Percentiles rank a stretch among this genome's conserved stretches.
Evolutionary conservation across 1,139 yeast species (phyloP).

Genomic region (Sugiyamaella novakii): DNA sequence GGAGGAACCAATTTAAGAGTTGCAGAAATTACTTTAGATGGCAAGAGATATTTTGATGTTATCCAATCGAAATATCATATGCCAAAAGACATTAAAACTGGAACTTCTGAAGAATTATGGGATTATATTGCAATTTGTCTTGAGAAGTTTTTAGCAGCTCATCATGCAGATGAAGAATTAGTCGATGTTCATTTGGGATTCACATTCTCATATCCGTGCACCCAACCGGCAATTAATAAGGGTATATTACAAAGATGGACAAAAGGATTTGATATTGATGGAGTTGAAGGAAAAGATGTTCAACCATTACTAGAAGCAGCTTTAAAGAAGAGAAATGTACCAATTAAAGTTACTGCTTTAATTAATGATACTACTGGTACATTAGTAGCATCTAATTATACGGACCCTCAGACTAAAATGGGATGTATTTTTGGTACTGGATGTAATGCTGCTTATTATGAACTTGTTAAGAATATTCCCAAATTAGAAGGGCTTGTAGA

Average conservation of each 20-base stretch:
- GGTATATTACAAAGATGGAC: constrained; percentile 97
- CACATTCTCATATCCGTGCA: constrained; percentile 92
- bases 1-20: constrained; percentile 96
- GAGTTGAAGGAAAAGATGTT: constrained; percentile 93
- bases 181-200: constrained; percentile 73
- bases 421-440: constrained; percentile 98
- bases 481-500: constrained; percentile 75
- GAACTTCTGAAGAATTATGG: constrained; percentile 76
- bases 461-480: constrained; percentile 70
- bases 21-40: constrained; percentile 78
- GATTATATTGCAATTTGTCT: constrained; percentile 83
- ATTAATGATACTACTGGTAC: constrained; percentile 98
- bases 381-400: constrained; percentile 90
- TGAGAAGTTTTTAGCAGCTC: constrained; percentile 60
- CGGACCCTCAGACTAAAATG: constrained; percentile 86
- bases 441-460: constrained; percentile 95
- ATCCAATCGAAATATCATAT: constrained; percentile 76
- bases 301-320: constrained; percentile 87
- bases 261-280: constrained; percentile 92
- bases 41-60: constrained; percentile 76
- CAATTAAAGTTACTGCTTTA: constrained; percentile 85
- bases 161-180: constrained; percentile 53
- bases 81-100: constrained; percentile 76
- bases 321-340: constrained; percentile 62
- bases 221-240: constrained; percentile 78